Conservation (phyloP, 495 filamentous ascomycete genomes). For the Xylaria castorea region DNA sequence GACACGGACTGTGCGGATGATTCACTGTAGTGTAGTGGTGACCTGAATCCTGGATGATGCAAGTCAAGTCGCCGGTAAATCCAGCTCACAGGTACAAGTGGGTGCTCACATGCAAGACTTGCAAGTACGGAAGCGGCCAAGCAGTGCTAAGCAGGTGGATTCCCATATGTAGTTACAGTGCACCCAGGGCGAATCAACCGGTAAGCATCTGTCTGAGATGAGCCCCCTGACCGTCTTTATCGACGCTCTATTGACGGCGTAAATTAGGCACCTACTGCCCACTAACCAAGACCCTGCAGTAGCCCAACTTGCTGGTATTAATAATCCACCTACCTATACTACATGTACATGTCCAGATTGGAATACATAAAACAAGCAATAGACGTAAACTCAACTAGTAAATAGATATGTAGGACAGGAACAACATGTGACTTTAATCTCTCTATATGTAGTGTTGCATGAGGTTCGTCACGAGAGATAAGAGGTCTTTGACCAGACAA, state of each 20-base stretch:
- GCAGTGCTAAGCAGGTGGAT: neutral
- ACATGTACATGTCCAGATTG: neutral
- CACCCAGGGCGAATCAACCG: neutral
- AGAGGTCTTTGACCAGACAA: neutral
- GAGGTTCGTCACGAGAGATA: constrained; percentile 5
- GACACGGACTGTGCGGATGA: constrained; percentile 8
- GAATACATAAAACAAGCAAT: neutral
- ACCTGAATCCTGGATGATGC: constrained; percentile 16
- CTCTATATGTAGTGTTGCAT: neutral
- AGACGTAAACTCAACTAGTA: neutral
- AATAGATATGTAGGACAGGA: neutral
- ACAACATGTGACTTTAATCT: neutral
- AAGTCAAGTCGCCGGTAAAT: constrained; percentile 7
- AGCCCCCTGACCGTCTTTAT: neutral
- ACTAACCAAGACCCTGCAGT: constrained; percentile 12
- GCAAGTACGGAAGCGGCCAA: constrained; percentile 13
- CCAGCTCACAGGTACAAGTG: constrained; percentile 10
- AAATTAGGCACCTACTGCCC: neutral
- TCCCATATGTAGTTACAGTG: neutral
- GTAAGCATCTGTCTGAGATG: neutral
- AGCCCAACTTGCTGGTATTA: neutral
- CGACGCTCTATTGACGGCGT: neutral
- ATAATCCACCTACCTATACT: neutral
- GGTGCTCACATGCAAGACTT: constrained; percentile 8
- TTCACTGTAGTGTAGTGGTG: constrained; percentile 5